Percentiles rank a stretch among this genome's conserved stretches.
Conservation (phyloP, 345 rosid species). For the Aquilaria sinensis region DNA sequence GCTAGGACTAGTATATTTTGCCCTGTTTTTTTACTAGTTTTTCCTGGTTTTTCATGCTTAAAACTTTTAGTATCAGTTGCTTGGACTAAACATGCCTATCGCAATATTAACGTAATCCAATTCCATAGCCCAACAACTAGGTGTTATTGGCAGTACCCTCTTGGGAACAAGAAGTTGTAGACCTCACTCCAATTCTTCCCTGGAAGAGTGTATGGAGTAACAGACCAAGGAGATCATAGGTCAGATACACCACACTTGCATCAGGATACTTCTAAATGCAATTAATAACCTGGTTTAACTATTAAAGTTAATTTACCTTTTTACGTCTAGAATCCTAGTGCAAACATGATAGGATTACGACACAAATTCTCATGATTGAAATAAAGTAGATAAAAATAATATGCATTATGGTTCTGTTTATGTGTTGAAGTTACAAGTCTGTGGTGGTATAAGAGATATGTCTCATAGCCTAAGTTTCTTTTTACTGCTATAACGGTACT, state of each 20-base stretch:
- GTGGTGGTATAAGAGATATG: no score
- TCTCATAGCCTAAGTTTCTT: no score
- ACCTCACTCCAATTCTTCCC: slow-evolving; percentile 74
- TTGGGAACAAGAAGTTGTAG: slow-evolving; percentile 63
- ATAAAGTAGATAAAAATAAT: no score
- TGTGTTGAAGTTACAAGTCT: no score
- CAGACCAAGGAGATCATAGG: slow-evolving; percentile 82
- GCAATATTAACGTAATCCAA: slow-evolving; percentile 62
- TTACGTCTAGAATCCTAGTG: no score
- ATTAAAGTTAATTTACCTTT: neutral
- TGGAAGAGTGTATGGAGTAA: slow-evolving; percentile 83
- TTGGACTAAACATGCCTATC: no score
- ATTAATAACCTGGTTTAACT: slow-evolving; percentile 50
- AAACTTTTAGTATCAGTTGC: no score
- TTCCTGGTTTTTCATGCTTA: no score
- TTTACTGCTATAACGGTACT: no score
- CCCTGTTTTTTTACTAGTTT: no score
- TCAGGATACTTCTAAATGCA: slow-evolving; percentile 89
- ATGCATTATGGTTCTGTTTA: no score
- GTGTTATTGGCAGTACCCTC: slow-evolving; percentile 77
- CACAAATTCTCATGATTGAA: neutral
- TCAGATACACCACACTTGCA: slow-evolving; percentile 58
- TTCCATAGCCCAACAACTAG: slow-evolving; percentile 73
- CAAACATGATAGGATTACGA: neutral
- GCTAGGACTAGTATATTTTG: no score